These are phyloP conservation scores for Amorphotheca resinae DNA, from an alignment of 495 filamentous ascomycete genomes.

Conservation along the genomic window DNA sequence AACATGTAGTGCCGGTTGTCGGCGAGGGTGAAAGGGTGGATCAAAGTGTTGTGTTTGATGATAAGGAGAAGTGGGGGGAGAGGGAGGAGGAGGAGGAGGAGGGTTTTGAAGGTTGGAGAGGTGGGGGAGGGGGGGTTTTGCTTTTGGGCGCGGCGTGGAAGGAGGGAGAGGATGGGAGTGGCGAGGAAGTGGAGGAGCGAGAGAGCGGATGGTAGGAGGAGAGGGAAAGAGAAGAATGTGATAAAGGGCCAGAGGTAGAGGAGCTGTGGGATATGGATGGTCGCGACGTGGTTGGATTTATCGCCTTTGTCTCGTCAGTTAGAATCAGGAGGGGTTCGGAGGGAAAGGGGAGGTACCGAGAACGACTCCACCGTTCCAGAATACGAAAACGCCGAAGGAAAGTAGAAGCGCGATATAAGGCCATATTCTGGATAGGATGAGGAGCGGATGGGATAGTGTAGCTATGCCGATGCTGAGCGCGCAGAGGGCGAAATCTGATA, in stretches of 20 bases:
- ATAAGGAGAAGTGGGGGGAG: constrained; percentile 39
- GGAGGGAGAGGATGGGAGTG: not conserved
- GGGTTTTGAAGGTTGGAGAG: constrained; percentile 4
- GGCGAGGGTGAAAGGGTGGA: constrained; percentile 92
- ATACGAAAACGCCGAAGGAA: constrained; percentile 61
- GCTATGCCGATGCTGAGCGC: constrained; percentile 47
- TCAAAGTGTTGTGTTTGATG: constrained; percentile 74
- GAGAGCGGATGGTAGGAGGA: constrained; percentile 44
- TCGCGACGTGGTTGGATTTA: constrained; percentile 84
- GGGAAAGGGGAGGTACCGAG: constrained; percentile 43
- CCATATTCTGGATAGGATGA: constrained; percentile 37
- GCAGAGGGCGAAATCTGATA: constrained; percentile 28
- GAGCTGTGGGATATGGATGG: constrained; percentile 82
- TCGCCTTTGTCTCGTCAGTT: constrained; percentile 31
- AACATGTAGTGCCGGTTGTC: constrained; percentile 97
- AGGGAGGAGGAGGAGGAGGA: constrained; percentile 17
- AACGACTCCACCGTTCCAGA: constrained; percentile 85
- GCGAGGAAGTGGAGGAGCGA: constrained; percentile 4
- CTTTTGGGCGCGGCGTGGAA: not conserved
- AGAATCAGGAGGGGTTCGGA: not conserved
- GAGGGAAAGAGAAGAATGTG: constrained; percentile 75
- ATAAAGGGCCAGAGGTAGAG: constrained; percentile 90
- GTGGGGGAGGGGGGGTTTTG: not conserved
- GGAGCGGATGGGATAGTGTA: constrained; percentile 36
- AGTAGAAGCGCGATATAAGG: constrained; percentile 58